A percentile compares a stretch with the other conserved stretches of the same genome.
phyloP scores from a whole-genome alignment of 345 rosid species.

The Aquilaria yunnanensis region DNA sequence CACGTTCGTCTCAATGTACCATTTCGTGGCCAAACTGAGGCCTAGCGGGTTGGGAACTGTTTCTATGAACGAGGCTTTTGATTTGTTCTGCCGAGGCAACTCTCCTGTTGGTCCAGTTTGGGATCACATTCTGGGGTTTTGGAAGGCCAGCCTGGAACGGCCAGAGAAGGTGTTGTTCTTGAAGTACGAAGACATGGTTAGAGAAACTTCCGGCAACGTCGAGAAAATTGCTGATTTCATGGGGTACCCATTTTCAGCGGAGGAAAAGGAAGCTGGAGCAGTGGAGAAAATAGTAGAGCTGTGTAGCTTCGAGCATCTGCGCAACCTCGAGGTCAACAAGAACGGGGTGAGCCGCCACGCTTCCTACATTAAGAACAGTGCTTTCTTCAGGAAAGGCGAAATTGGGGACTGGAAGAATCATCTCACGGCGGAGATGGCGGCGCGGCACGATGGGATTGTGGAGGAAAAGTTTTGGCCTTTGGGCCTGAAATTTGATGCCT shows the following conservation, averaged over 20 bases:
- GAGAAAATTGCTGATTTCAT: slow-evolving; percentile 24
- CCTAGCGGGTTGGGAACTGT: neutral
- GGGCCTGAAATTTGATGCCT: too few species aligned
- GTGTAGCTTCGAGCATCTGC: too few species aligned
- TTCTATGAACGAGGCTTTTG: slow-evolving; percentile 13
- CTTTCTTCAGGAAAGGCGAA: too few species aligned
- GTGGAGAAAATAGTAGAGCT: slow-evolving; percentile 16
- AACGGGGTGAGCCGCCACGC: too few species aligned
- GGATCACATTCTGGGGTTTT: slow-evolving; percentile 11
- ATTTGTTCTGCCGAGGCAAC: slow-evolving; percentile 1
- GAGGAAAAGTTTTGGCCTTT: too few species aligned
- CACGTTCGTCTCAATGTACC: slow-evolving; percentile 29
- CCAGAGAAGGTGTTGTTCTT: slow-evolving; percentile 19
- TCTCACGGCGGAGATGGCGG: too few species aligned
- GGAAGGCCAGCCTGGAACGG: slow-evolving; percentile 2
- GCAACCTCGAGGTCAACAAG: too few species aligned
- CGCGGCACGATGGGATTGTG: too few species aligned
- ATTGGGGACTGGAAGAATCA: too few species aligned
- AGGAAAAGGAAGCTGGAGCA: slow-evolving; percentile 17
- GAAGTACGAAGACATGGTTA: slow-evolving; percentile 25
- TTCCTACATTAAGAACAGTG: too few species aligned
- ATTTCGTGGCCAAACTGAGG: slow-evolving; percentile 8
- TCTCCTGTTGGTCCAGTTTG: slow-evolving; percentile 12
- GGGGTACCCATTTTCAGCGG: slow-evolving; percentile 14
- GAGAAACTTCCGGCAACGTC: slow-evolving; percentile 3